Conservation (phyloP, 192 early-diverging fungal genomes). For the Pilobolus umbonatus region DNA sequence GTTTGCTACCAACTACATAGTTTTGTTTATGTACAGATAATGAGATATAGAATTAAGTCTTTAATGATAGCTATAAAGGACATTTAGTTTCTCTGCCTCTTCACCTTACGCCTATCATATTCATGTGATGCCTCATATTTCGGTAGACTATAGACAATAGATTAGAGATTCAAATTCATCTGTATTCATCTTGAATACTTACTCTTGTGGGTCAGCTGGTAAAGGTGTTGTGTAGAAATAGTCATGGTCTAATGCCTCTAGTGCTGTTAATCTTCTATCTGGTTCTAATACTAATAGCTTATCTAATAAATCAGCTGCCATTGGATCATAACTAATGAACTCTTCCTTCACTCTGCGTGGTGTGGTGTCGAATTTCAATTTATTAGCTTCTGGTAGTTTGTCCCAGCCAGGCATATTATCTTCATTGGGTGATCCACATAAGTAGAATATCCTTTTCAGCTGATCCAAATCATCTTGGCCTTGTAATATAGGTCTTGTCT, state of each 20-base stretch:
- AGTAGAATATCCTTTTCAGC: conserved; percentile 76
- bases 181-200: conserved; percentile 20
- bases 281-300: conserved; percentile 78
- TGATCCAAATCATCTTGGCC: conserved; percentile 81
- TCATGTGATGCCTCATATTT: conserved; percentile 77
- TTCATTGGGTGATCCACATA: conserved; percentile 88
- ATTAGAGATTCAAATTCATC: neutral
- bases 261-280: conserved; percentile 63
- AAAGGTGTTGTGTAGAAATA: conserved; percentile 74
- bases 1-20: too few relatives aligned
- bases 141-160: conserved; percentile 42
- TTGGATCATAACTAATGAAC: conserved; percentile 50
- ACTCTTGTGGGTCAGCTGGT: conserved; percentile 64
- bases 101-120: conserved; percentile 53
- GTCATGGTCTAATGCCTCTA: conserved; percentile 71
- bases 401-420: conserved; percentile 75
- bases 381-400: conserved; percentile 52
- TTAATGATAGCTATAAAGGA: too few relatives aligned
- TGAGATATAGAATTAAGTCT: too few relatives aligned
- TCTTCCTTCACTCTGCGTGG: conserved; percentile 56
- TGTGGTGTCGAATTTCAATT: conserved; percentile 46
- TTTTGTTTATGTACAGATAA: too few relatives aligned
- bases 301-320: conserved; percentile 72
- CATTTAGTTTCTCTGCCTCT: too few relatives aligned
- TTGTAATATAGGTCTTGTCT: conserved; percentile 76